Percentiles rank a stretch among this genome's conserved stretches.
Evolutionary conservation across 2,329 filamentous ascomycete species (phyloP).

Genomic region (Trichoderma cornu-damae): DNA sequence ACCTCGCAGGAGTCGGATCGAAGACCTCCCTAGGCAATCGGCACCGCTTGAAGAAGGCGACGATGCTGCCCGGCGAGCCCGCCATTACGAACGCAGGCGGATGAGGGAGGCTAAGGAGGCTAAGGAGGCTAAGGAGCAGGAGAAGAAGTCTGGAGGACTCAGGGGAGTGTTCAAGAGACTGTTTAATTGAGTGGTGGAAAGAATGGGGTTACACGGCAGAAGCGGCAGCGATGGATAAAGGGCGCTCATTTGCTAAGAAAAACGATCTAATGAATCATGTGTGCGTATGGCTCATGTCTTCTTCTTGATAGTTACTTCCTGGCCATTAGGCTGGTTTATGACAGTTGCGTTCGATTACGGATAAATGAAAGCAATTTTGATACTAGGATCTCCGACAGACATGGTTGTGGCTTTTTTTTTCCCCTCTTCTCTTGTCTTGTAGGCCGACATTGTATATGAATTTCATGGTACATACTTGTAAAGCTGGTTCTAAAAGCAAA

Average conservation of each 20-base stretch:
- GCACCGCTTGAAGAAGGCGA: slow-evolving; percentile 24
- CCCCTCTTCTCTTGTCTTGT: too few species aligned
- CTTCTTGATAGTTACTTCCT: slow-evolving; percentile 10
- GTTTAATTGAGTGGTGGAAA: slow-evolving; percentile 27
- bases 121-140: slow-evolving; percentile 26
- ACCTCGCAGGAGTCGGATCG: slow-evolving; percentile 22
- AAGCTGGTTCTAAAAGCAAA: neutral
- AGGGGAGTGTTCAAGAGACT: slow-evolving; percentile 36
- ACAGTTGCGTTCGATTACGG: slow-evolving; percentile 13
- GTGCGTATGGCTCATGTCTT: slow-evolving; percentile 17
- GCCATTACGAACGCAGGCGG: slow-evolving; percentile 32
- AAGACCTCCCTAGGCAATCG: slow-evolving; percentile 23
- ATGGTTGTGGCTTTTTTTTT: neutral
- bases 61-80: slow-evolving; percentile 34
- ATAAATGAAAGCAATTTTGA: slow-evolving; percentile 17
- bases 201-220: neutral
- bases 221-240: slow-evolving; percentile 7
- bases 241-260: slow-evolving; percentile 13
- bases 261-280: slow-evolving; percentile 19
- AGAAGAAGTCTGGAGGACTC: slow-evolving; percentile 33
- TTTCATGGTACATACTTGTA: neutral
- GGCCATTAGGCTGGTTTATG: slow-evolving; percentile 17
- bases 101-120: slow-evolving; percentile 29
- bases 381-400: neutral
- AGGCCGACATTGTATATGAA: neutral